phyloP scores from a whole-genome alignment of 1,284 basidiomycete species.

The Puccinia horiana region DNA sequence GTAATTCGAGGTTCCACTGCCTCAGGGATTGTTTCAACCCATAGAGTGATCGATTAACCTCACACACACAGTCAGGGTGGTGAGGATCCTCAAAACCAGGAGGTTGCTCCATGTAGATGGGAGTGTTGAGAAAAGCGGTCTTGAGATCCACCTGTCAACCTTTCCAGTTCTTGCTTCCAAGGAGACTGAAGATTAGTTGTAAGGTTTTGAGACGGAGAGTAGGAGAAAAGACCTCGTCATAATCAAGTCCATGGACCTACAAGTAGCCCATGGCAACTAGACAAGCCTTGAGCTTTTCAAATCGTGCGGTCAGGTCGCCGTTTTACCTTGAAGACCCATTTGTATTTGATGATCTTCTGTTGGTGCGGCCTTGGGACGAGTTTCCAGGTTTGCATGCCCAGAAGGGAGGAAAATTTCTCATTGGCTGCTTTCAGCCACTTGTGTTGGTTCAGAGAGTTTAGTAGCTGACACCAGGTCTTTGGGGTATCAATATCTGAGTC shows the following conservation, averaged over 20 bases:
- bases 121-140: too few relatives aligned
- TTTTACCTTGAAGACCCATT: constrained; percentile 1
- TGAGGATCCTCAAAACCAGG: not conserved
- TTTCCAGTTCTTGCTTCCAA: not conserved
- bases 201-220: not conserved
- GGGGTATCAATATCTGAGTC: constrained; percentile 1
- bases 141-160: constrained; percentile 4
- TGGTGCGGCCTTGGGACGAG: not conserved
- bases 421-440: not conserved
- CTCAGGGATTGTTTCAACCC: constrained; percentile 14
- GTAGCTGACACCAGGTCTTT: not conserved
- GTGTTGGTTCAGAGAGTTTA: not conserved
- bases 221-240: constrained; percentile 8
- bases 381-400: not conserved
- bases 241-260: not conserved
- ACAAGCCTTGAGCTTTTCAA: not conserved
- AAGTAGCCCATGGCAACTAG: not conserved
- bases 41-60: constrained; percentile 3
- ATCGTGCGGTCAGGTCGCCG: not conserved
- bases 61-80: not conserved
- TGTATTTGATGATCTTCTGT: not conserved
- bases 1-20: constrained; percentile 1
- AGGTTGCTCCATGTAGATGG: too few relatives aligned
- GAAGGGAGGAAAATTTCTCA: not conserved
- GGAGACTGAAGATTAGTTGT: not conserved